These are phyloP conservation scores for Huntiella moniliformis DNA, from an alignment of 2,329 filamentous ascomycete genomes.

Conservation along the genomic window DNA sequence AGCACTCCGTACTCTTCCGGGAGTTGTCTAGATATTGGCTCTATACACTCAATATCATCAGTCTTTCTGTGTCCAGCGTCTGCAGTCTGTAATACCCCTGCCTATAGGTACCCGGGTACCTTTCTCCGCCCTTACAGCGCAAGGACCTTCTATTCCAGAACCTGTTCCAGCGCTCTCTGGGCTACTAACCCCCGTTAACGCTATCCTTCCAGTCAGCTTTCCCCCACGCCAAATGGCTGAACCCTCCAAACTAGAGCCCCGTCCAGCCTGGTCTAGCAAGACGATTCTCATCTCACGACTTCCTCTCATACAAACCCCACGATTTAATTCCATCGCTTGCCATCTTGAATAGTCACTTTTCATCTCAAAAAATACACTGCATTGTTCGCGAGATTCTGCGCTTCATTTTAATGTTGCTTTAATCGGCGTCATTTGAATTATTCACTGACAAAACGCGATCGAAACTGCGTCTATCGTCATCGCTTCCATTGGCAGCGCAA, in stretches of 20 bases:
- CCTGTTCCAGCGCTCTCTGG: no score
- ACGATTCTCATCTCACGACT: conserved; percentile 35
- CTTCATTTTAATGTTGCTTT: conserved; percentile 11
- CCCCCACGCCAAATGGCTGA: no score
- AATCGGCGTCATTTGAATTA: neutral
- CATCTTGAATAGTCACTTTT: conserved; percentile 18
- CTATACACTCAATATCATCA: neutral
- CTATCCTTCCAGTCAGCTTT: no score
- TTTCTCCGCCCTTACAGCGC: neutral
- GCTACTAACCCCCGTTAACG: no score
- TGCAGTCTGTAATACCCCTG: neutral
- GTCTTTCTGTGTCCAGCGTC: neutral
- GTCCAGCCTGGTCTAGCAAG: no score
- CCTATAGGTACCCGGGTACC: conserved; percentile 5
- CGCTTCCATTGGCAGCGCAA: neutral
- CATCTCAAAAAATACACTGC: conserved; percentile 20
- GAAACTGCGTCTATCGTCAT: neutral
- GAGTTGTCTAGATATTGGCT: no score
- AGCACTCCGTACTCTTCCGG: no score
- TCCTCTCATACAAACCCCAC: conserved; percentile 28
- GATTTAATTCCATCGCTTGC: conserved; percentile 10
- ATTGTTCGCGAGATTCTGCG: conserved; percentile 9
- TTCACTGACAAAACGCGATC: conserved; percentile 10
- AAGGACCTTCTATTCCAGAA: neutral
- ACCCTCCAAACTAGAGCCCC: no score